A percentile compares a stretch with the other conserved stretches of the same genome.
These are phyloP conservation scores for Clohesyomyces aquaticus DNA, from an alignment of 495 filamentous ascomycete genomes.

Conservation along the genomic window DNA sequence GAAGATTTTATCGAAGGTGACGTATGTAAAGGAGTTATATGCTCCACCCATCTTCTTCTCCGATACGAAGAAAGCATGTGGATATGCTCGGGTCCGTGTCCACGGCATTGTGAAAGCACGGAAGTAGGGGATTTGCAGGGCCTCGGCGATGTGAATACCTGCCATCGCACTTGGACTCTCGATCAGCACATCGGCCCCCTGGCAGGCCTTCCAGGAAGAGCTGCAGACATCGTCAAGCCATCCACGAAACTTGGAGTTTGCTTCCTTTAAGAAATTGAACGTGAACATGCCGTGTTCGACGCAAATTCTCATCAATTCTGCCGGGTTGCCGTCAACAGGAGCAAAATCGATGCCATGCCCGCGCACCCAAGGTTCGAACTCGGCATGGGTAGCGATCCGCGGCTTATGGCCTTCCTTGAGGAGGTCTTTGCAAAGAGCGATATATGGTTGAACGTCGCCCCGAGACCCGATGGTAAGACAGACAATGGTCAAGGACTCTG, in stretches of 20 bases:
- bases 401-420: conserved; percentile 84
- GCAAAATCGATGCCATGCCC: conserved; percentile 91
- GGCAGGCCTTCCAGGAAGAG: conserved; percentile 83
- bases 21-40: conserved; percentile 94
- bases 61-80: conserved; percentile 95
- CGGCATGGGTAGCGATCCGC: conserved; percentile 87
- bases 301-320: conserved; percentile 92
- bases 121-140: conserved; percentile 91
- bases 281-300: conserved; percentile 99
- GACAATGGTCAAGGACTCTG: conserved; percentile 79
- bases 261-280: conserved; percentile 84
- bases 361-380: conserved; percentile 87
- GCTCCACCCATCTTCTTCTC: conserved; percentile 90
- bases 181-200: conserved; percentile 87
- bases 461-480: conserved; percentile 95
- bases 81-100: conserved; percentile 93
- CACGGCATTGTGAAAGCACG: conserved; percentile 98
- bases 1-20: conserved; percentile 96
- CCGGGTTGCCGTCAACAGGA: conserved; percentile 86
- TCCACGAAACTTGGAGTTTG: conserved; percentile 83
- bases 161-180: conserved; percentile 98
- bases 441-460: conserved; percentile 97
- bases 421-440: conserved; percentile 90
- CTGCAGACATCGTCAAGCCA: conserved; percentile 89
- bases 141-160: conserved; percentile 98